Conservation (phyloP, 2,329 filamentous ascomycete genomes). For the Falciphora oryzae region DNA sequence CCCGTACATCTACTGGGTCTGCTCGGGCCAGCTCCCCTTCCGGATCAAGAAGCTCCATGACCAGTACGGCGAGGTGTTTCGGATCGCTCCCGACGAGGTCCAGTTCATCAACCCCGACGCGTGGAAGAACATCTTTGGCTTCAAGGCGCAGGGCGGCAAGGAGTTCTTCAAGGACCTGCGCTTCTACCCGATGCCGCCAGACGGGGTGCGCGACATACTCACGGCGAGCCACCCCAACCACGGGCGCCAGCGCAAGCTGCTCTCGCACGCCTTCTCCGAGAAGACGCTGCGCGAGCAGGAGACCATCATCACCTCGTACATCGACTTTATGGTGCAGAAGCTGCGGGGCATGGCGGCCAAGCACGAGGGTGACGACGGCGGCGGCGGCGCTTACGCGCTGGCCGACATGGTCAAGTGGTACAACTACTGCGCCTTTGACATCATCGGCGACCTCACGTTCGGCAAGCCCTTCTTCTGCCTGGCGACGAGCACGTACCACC, state of each 20-base stretch:
- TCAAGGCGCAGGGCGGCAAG: constrained; percentile 5
- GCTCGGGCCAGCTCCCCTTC: constrained; percentile 1
- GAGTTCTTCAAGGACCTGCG: constrained; percentile 13
- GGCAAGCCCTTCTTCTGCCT: constrained; percentile 24
- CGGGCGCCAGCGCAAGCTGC: constrained; percentile 8
- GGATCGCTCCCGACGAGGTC: constrained; percentile 4
- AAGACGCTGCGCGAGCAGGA: constrained; percentile 16
- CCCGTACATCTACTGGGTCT: constrained; percentile 5
- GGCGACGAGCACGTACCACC: constrained; percentile 19
- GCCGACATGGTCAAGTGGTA: constrained; percentile 35
- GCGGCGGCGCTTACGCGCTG: constrained; percentile 22
- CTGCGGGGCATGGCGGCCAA: constrained; percentile 9
- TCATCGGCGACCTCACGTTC: constrained; percentile 29
- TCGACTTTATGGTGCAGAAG: constrained; percentile 11
- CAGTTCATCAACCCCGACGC: constrained; percentile 6
- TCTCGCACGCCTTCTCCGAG: constrained; percentile 15
- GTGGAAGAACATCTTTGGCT: constrained; percentile 10
- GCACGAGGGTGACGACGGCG: constrained; percentile 2
- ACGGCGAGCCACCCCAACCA: constrained; percentile 11
- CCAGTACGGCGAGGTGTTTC: constrained; percentile 6
- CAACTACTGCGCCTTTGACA: constrained; percentile 26
- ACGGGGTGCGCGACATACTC: constrained; percentile 7
- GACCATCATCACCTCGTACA: constrained; percentile 11
- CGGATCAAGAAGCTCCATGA: constrained; percentile 6
- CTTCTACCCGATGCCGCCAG: constrained; percentile 9